A percentile compares a stretch with the other conserved stretches of the same genome.
Evolutionary conservation across 164 flowering plant species (phyloP).

Genomic region (Taxillus chinensis): DNA sequence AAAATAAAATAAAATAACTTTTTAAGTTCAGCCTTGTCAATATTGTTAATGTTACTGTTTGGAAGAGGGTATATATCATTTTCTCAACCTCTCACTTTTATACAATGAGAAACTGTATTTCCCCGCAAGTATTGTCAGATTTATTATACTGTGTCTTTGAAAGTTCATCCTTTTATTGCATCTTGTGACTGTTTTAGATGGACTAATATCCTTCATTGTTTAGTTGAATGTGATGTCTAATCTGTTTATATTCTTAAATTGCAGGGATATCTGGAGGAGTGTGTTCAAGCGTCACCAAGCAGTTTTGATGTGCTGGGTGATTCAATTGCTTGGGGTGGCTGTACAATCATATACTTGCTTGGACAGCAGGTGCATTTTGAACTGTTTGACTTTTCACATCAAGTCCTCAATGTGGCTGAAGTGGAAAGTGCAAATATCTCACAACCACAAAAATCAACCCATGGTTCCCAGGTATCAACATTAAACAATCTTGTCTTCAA

Average conservation of each 20-base stretch:
- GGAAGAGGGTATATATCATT: too few relatives aligned
- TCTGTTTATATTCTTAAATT: conserved; percentile 4
- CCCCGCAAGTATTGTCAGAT: too few relatives aligned
- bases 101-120: too few relatives aligned
- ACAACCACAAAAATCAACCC: conserved; percentile 38
- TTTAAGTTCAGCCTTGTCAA: too few relatives aligned
- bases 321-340: conserved; percentile 99
- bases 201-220: neutral
- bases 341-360: conserved; percentile 88
- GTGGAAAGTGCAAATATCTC: conserved; percentile 48
- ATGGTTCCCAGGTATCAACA: conserved; percentile 43
- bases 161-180: too few relatives aligned
- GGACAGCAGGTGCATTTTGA: conserved; percentile 96
- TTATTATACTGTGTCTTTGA: too few relatives aligned
- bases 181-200: too few relatives aligned
- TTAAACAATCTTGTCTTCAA: neutral
- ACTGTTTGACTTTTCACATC: conserved; percentile 94
- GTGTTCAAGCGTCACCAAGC: conserved; percentile 31
- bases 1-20: too few relatives aligned
- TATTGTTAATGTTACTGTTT: too few relatives aligned
- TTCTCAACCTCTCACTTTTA: too few relatives aligned
- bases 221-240: neutral
- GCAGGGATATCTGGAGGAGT: conserved; percentile 79
- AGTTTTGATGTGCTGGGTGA: conserved; percentile 68
- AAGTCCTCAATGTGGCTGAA: conserved; percentile 91